phyloP scores from a whole-genome alignment of 176 grass and related monocot species.

The Bonia amplexicaulis region DNA sequence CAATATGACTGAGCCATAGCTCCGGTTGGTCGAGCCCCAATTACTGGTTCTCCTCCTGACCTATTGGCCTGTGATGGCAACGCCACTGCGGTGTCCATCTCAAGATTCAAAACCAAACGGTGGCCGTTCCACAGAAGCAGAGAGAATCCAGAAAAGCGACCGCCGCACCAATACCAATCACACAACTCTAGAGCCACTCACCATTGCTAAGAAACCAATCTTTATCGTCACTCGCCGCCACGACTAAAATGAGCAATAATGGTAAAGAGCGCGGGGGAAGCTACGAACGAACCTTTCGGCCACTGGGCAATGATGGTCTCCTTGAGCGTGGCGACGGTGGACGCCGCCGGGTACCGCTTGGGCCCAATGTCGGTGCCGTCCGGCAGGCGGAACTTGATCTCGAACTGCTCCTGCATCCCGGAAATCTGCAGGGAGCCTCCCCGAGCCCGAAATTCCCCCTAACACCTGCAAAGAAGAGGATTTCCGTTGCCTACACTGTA shows the following conservation, averaged over 20 bases:
- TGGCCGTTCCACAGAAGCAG: conserved; percentile 2
- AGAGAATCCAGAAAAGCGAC: conserved; percentile 32
- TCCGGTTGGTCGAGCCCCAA: background rate
- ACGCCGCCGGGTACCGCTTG: conserved; percentile 55
- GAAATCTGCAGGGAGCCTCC: conserved; percentile 21
- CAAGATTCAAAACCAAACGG: conserved; percentile 41
- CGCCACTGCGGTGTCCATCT: conserved; percentile 15
- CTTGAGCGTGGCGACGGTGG: conserved; percentile 74
- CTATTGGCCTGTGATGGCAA: conserved; percentile 17
- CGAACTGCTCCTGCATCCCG: conserved; percentile 56
- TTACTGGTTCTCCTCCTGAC: conserved; percentile 15
- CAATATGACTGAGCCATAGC: background rate
- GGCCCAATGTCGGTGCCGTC: conserved; percentile 82
- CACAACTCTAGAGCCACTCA: conserved; percentile 9
- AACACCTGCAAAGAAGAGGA: background rate
- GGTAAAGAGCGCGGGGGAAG: background rate
- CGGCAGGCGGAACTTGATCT: conserved; percentile 78
- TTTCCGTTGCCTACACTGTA: background rate
- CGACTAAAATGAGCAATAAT: background rate
- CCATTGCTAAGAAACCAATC: conserved; percentile 14
- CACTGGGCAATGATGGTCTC: conserved; percentile 78
- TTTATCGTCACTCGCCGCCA: background rate
- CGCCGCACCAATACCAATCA: conserved; percentile 7
- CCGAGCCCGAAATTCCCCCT: background rate
- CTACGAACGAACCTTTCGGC: conserved; percentile 57